Evolutionary conservation across 441 rosid genomes (phyloP), one percentile per base, ranked within the genome.

Genomic region (Erysimum pusillum): DNA sequence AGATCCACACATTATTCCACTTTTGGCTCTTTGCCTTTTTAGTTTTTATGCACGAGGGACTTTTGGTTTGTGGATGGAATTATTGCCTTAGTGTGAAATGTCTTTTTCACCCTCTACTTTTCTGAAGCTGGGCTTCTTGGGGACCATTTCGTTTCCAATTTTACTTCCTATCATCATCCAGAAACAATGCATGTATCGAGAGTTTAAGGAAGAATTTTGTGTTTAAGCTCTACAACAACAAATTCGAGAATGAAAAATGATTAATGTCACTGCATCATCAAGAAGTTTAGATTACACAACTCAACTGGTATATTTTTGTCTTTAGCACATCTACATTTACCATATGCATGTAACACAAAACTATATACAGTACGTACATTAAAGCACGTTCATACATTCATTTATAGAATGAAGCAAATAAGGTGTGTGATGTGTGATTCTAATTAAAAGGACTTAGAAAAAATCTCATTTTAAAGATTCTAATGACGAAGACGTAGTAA

Each of bases 401-500:
- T 20, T 25, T 9, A 54, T 14, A 45, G 35, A 63, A 76, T 9
- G 59, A 22, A 63, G 32, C 53, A 28, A 38, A 15, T 36, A 10
- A 15, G 28, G 49, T 7, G 44, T 72, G 34, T 35, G 15, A 7
- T 15, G 57, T 31, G 65, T 20, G 42, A 44, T 18, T 63, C 80
- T 76, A 69, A 44, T 25, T 62, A 22, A 11, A 34, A 34, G 36
- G 36, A 34, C 36, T 34, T 34, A 0, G 35, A 14, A 35, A 38
- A 63, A 32, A 4, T 35, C 20, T 79, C 65, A 74, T 4, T 4
- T 61, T 11, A 80, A 71, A 28, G 80, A 80, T 54, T 65, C 6
- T 34, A 60, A 11, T 22, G 81, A 63, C 9, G 98, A 89, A 35
- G 99, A 93, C 18, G 96, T 87, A 77, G 99, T 87, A 41, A 91